Base-by-base conservation (phyloP, 106 monocot species). In the Dendrobium chrysotoxum region DNA sequence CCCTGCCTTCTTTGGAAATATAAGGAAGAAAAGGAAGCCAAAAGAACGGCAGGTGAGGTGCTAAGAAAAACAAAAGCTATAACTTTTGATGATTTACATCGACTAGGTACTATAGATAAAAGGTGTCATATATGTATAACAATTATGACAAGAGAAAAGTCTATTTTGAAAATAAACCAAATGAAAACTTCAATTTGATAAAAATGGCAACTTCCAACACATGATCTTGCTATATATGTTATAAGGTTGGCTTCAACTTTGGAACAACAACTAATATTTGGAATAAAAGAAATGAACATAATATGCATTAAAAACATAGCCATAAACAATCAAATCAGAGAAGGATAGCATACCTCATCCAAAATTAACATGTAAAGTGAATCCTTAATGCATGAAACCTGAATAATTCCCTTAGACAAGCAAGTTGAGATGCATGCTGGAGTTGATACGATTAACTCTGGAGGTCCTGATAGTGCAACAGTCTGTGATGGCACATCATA, bases 381-480 rank as follows among this genome's bases (percentile, higher is more conserved):
- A 23, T 87, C 86, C 67, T 82, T 75, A 67, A 96, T 77, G n/a
- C 81, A 81, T 75, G 84, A 77, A 47, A 45, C 70, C 75, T 80
- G 87, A 80, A 96, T 75, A 28, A 86, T 71, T 64, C 90, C 88
- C 85, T 86, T 87, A 41, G 91, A 88, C 31, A 93, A 76, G 87
- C 96, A 96, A 26, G 79, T 85, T 15, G 93, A 88, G 75, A 96
- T 87, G 83, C 92, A 96, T 67, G 91, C 88, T 40, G 93, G 96
- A 30, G 93, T 96, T 12, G 96, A 87, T 53, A 93, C 88, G 50
- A 96, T 77, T 61, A 96, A 83, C 54, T 96, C 94, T 50, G 96
- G 93, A 35, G 91, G 81, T 44, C 87, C 93, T 67, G 86, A 75
- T 67, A 96, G 78, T 53, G 85, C 93, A 71, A 83, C 76, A 72